phyloP scores from a whole-genome alignment of 257 asterid species.

The Penstemon davidsonii region DNA sequence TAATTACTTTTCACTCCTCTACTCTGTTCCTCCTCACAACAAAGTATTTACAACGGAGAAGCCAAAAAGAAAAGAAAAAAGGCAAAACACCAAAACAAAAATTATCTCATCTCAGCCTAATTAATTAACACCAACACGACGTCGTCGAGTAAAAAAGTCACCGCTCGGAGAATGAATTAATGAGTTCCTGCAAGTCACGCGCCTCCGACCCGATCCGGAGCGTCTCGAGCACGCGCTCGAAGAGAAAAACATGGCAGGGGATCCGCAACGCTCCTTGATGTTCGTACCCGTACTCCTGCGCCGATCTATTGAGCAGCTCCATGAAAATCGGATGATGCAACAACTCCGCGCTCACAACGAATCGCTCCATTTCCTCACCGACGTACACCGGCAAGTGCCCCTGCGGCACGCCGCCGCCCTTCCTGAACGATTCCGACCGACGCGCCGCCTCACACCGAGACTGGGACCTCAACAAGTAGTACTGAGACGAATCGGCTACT shows the following conservation, averaged over 20 bases:
- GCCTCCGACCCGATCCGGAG: slow-evolving; percentile 48
- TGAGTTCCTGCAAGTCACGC: slow-evolving; percentile 52
- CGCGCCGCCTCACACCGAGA: slow-evolving; percentile 32
- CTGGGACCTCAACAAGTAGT: slow-evolving; percentile 45
- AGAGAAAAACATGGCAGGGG: slow-evolving; percentile 75
- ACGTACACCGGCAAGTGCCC: slow-evolving; percentile 91
- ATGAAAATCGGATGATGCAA: slow-evolving; percentile 80
- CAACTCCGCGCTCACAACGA: slow-evolving; percentile 76
- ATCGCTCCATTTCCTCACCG: slow-evolving; percentile 94
- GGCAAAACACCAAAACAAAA: too few relatives aligned
- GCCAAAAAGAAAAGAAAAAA: slow-evolving; percentile 14
- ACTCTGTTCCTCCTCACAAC: slow-evolving; percentile 12
- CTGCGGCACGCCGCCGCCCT: slow-evolving; percentile 59
- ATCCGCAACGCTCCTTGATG: slow-evolving; percentile 81
- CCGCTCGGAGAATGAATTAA: slow-evolving; percentile 41
- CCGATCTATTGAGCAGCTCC: slow-evolving; percentile 62
- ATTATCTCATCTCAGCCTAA: too few relatives aligned
- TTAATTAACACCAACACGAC: too few relatives aligned
- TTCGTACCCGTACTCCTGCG: slow-evolving; percentile 84
- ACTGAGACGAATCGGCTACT: slow-evolving; percentile 74
- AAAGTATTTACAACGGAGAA: slow-evolving; percentile 41
- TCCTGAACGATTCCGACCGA: slow-evolving; percentile 31
- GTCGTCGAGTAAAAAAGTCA: neutral
- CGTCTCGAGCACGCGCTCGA: slow-evolving; percentile 82
- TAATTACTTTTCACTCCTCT: slow-evolving; percentile 17